Conservation (phyloP, 257 asterid genomes). For the Cynanchum wilfordii region DNA sequence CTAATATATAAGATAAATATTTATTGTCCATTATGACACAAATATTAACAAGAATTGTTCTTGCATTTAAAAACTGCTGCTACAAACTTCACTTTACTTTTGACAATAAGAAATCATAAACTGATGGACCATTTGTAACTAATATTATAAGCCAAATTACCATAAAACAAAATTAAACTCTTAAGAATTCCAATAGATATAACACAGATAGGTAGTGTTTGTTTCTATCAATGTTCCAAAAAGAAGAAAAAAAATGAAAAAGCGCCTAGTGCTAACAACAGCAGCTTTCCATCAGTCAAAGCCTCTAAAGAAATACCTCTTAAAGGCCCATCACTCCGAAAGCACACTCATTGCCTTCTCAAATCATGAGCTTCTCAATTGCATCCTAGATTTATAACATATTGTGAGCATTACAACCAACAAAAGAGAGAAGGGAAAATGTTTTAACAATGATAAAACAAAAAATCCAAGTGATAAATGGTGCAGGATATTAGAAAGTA, state of each 20-base stretch:
- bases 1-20: too few species aligned
- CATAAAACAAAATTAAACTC: not conserved
- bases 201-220: not conserved
- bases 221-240: not conserved
- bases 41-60: too few species aligned
- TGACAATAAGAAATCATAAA: not conserved
- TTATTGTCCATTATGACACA: too few species aligned
- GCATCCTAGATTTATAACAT: conserved; percentile 19
- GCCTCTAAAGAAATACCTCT: not conserved
- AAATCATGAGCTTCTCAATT: conserved; percentile 30
- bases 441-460: not conserved
- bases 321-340: conserved; percentile 29
- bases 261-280: not conserved
- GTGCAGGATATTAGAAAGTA: not conserved
- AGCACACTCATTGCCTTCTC: conserved; percentile 1
- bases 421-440: too few species aligned
- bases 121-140: not conserved
- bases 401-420: not conserved
- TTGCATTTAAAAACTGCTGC: too few species aligned
- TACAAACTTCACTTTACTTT: too few species aligned
- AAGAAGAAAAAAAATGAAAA: not conserved
- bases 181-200: conserved; percentile 6
- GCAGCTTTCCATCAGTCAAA: conserved; percentile 11
- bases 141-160: not conserved
- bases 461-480: not conserved